Evolutionary conservation across 306 rosid genomes (phyloP), one percentile per base, ranked within the genome.

Genomic region (Elaeagnus macrophylla): DNA sequence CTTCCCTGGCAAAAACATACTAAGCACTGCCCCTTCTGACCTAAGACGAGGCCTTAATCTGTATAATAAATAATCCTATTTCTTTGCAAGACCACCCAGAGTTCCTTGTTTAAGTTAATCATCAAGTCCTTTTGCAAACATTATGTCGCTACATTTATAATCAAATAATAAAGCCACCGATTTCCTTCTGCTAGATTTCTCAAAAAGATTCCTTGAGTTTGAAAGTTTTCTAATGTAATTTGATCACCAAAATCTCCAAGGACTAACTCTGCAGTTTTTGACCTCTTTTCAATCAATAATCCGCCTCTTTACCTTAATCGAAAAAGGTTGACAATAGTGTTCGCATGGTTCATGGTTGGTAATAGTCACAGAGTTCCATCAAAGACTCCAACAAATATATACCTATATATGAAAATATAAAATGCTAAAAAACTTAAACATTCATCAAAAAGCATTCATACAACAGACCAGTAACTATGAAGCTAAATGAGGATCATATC

Each of bases 241-340:
- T 38, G 38, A 42, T 59, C 51, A 67, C 62, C 8, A 54, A 45
- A 54, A 42, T 16, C 8, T 13, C 12, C 52, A 58, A 43, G 58
- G 53, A 17, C 53, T 47, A 48, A 46, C 19, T 50, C 57, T 60
- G 11, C 49, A 57, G 54, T 13, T 20, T 5, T 25, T 25, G 2
- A 39, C 49, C 41, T 18, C 41, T 1, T 25, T 25, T 25, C 32
- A 25, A 25, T 25, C 37, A 40, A 43, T 57, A 43, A 51, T 56
- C 16, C 40, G 9, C 46, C 51, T 48, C 32, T 55, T 62, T 19
- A 67, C 57, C 61, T 68, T 59, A 63, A 54, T 43, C 57, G 37
- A 59, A 63, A 20, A 54, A 55, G 20, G 32, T 5, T 25, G 32
- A 25, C 32, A 25, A 40, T 62, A 38, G 17, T 51, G 51, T 32